Percentiles rank a stretch among this genome's conserved stretches.
Evolutionary conservation across 352 stramenopile genomes (phyloP).

Genomic region (Globisporangium irregulare): DNA sequence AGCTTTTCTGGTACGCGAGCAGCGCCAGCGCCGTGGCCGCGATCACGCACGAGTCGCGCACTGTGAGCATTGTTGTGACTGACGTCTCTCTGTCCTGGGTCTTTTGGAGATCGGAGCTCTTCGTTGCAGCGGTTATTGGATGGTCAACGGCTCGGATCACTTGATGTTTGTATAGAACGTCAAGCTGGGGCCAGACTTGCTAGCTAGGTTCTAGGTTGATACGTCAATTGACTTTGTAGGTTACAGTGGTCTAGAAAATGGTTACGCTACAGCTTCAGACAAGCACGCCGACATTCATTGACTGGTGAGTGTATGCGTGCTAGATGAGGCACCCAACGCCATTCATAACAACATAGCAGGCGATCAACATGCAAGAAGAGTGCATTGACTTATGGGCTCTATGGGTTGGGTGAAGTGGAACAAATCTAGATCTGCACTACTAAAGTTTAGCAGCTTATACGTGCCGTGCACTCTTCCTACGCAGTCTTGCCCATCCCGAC

Average conservation of each 20-base stretch:
- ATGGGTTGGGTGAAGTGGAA: no score
- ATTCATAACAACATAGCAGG: no score
- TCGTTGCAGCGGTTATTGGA: neutral
- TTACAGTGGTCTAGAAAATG: neutral
- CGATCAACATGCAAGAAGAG: no score
- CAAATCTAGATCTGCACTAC: no score
- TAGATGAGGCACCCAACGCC: no score
- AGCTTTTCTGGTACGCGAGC: constrained; percentile 21
- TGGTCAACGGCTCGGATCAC: neutral
- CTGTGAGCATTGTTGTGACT: constrained; percentile 16
- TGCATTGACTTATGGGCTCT: no score
- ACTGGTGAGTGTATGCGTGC: no score
- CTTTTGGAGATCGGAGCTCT: neutral
- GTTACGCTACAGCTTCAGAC: neutral
- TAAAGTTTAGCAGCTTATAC: no score
- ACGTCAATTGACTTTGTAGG: neutral
- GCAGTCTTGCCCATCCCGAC: no score
- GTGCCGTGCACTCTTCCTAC: no score
- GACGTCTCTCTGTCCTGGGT: no score
- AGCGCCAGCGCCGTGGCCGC: constrained; percentile 19
- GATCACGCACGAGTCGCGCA: constrained; percentile 21
- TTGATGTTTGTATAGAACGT: neutral
- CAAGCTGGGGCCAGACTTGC: neutral
- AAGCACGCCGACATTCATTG: neutral
- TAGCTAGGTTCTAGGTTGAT: neutral